These are phyloP conservation scores for Peltaster fructicola DNA, from an alignment of 2,329 filamentous ascomycete genomes.

Conservation along the genomic window DNA sequence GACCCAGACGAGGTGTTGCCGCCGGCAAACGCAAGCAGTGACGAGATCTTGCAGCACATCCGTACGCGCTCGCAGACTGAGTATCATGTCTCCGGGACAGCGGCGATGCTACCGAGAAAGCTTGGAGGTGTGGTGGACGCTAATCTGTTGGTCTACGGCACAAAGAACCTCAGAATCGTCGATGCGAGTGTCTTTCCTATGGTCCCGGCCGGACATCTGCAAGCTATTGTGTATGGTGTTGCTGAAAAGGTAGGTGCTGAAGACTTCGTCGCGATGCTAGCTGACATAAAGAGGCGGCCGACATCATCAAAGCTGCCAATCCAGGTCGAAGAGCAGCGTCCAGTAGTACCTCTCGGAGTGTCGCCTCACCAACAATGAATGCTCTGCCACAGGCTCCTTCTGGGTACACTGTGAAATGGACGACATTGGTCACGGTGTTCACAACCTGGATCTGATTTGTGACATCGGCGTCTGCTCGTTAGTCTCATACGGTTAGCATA, in stretches of 20 bases:
- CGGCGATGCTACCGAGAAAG: conserved; percentile 30
- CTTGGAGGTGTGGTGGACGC: conserved; percentile 34
- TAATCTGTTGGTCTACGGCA: conserved; percentile 27
- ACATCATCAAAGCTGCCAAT: conserved; percentile 25
- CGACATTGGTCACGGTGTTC: no score
- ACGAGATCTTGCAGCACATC: conserved; percentile 13
- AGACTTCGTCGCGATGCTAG: background rate
- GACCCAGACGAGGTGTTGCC: conserved; percentile 11
- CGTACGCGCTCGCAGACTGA: conserved; percentile 21
- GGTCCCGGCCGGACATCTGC: conserved; percentile 22
- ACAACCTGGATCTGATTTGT: no score
- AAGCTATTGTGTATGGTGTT: conserved; percentile 17
- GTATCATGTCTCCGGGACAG: conserved; percentile 35
- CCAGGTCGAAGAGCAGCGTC: background rate
- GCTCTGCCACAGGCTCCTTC: no score
- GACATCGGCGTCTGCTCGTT: no score
- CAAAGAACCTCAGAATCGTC: conserved; percentile 26
- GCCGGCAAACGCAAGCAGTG: conserved; percentile 13
- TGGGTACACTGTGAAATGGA: no score
- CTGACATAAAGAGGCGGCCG: conserved; percentile 22
- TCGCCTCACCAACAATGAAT: no score
- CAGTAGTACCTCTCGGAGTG: no score
- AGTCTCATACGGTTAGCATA: no score
- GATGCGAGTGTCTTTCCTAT: conserved; percentile 30
- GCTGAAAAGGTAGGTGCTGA: conserved; percentile 22